Evolutionary conservation across 768 basidiomycete species (phyloP).

Genomic region (Tulasnella sp.): DNA sequence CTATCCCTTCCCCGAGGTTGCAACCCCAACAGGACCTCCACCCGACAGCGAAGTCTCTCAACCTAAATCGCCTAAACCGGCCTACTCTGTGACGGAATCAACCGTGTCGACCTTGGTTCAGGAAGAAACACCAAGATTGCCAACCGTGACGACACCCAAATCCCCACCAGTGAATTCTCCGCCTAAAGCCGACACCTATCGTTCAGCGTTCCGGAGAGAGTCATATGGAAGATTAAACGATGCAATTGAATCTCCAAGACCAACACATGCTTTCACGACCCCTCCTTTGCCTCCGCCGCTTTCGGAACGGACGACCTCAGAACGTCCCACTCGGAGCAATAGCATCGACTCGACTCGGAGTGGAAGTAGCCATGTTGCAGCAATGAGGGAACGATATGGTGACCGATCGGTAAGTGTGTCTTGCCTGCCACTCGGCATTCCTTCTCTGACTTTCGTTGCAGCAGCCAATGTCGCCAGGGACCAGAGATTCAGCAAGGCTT

Average conservation of each 20-base stretch:
- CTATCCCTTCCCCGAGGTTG: not conserved
- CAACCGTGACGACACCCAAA: not conserved
- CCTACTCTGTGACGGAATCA: not conserved
- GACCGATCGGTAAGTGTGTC: not conserved
- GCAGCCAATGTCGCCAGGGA: not conserved
- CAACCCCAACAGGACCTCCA: not conserved
- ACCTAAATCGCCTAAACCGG: not conserved
- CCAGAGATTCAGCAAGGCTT: not conserved
- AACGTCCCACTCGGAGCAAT: not conserved
- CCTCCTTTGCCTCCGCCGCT: not conserved
- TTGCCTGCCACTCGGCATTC: not conserved
- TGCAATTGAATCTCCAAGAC: not conserved
- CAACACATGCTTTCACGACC: not conserved
- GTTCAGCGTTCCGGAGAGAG: not conserved
- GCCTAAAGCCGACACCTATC: not conserved
- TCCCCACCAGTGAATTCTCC: not conserved
- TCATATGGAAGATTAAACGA: not conserved
- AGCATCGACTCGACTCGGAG: constrained; percentile 3
- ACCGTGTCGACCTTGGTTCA: not conserved
- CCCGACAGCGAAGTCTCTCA: not conserved
- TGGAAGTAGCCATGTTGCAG: constrained; percentile 6
- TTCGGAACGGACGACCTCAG: not conserved
- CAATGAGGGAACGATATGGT: constrained; percentile 6
- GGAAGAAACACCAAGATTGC: not conserved
- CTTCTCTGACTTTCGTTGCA: not conserved